Evolutionary conservation across 148 eudicot species (phyloP), one percentile per base, ranked within the genome.

Genomic region (Talinum fruticosum): DNA sequence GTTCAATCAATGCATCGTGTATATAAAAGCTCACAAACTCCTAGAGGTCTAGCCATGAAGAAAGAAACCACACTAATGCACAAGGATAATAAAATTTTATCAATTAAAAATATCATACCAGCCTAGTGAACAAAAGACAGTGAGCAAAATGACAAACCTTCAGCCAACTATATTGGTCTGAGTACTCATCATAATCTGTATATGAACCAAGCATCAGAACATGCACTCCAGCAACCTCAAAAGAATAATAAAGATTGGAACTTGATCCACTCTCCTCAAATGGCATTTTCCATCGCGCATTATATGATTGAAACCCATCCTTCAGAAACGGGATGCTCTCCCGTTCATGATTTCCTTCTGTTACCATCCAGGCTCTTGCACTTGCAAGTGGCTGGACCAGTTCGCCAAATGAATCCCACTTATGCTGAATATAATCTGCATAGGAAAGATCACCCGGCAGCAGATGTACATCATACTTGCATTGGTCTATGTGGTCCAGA

Each of bases 211-310:
- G 99, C 99, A 95, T 95, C 77, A 95, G 77, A 64, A 84, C 81
- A 85, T 95, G 99, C 75, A 79, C 91, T 69, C 94, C 97, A 10
- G 94, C 93, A 78, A 89, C 99, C 33, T 95, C 97, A 80, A 95
- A 95, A 74, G 99, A 95, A 85, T 91, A 95, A 84, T 91, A 95
- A 21, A 95, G 89, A 86, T 95, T 95, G 57, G 99, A 95, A 83
- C 70, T 86, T 18, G 97, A 95, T 76, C 91, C 93, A 80, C 99
- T 95, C 90, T 95, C 99, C 70, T 84, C 86, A 83, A 78, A 95
- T 14, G 99, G 99, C 99, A 95, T 95, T 78, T 89, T 95, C 99
- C 99, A 95, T 79, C 99, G 86, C 47, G 99, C 88, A 88, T 95
- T 95, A 69, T 95, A 95, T 14, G 99, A 87, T 53, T 74, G 74